Evolutionary conservation across 345 rosid species (phyloP), one percentile per base, ranked within the genome.

Genomic region (Xanthoceras sorbifolium): DNA sequence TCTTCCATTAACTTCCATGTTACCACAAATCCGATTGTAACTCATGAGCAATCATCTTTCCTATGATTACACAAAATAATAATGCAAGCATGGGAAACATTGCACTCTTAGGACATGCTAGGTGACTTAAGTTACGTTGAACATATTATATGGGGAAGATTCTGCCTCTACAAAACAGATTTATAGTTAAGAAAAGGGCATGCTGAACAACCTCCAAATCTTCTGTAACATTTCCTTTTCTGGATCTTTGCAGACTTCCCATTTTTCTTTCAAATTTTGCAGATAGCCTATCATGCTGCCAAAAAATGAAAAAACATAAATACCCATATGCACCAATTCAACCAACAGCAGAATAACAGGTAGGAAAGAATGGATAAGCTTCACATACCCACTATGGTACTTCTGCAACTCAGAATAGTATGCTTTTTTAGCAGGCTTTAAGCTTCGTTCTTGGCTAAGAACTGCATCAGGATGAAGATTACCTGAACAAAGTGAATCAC

Each of bases 391-490:
- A 78, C 80, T 65, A 73, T 93, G 98, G 78, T 96, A 96, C 55
- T 87, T 88, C 81, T 86, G 91, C 76, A 96, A 82, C 67, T 92
- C 86, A 23, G 76, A 80, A 81, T 89, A 87, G 82, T 92, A 85
- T 68, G 77, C 83, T 74, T 78, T 86, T 78, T 89, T 92, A 64
- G 65, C 84, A 54, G 67, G 84, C 88, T 85, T 93, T 70, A 89
- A 76, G 71, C 74, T 26, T 67, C 73, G 81, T 77, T 93, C 98
- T 62, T 60, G 86, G 55, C 62, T 83, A 73, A 88, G 79, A 66
- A 93, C 78, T 54, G 82, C 85, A 90, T 96, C 99, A 74, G 98
- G 99, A 75, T 96, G 99, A 78, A 86, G 87, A 81, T 83, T 78
- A 46, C 97, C 89, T 67, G 90, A 91, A 80, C 90, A 90, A 79